Evolutionary conservation across 129 eudicot species (phyloP).

Genomic region (Flaveria ramosissima): DNA sequence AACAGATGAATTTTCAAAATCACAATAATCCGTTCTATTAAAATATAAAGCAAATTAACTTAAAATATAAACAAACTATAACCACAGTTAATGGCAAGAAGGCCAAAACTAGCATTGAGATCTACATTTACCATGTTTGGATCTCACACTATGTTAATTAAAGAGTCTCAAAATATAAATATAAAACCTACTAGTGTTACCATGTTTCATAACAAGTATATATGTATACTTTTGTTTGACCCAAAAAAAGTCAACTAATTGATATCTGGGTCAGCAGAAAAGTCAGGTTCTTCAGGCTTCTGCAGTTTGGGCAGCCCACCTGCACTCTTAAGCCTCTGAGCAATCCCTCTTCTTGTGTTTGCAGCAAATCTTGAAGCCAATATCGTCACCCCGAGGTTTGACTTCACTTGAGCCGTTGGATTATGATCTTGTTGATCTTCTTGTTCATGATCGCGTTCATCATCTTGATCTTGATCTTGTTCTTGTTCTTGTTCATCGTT

Average conservation of each 20-base stretch:
- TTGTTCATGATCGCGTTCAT: constrained; percentile 44
- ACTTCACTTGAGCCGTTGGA: constrained; percentile 38
- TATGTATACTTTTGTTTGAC: constrained; percentile 22
- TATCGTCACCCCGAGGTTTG: constrained; percentile 74
- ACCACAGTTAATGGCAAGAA: not conserved
- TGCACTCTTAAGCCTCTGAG: constrained; percentile 62
- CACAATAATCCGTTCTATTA: not conserved
- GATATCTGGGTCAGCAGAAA: constrained; percentile 67
- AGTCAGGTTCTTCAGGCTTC: constrained; percentile 99
- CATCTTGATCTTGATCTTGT: constrained; percentile 25
- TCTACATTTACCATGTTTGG: not conserved
- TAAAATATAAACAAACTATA: no score
- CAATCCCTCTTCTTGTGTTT: constrained; percentile 80
- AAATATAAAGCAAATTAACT: not conserved
- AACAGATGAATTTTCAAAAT: no score
- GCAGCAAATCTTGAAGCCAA: constrained; percentile 94
- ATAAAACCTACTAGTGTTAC: not conserved
- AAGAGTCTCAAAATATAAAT: not conserved
- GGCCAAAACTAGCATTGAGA: not conserved
- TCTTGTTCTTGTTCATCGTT: constrained; percentile 39
- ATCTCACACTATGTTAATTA: not conserved
- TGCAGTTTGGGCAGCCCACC: constrained; percentile 60
- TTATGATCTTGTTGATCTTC: constrained; percentile 21
- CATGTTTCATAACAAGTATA: not conserved
- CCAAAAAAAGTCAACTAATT: constrained; percentile 32